Base-by-base conservation (phyloP, 1,139 yeast species). In the Taphrina wiesneri region DNA sequence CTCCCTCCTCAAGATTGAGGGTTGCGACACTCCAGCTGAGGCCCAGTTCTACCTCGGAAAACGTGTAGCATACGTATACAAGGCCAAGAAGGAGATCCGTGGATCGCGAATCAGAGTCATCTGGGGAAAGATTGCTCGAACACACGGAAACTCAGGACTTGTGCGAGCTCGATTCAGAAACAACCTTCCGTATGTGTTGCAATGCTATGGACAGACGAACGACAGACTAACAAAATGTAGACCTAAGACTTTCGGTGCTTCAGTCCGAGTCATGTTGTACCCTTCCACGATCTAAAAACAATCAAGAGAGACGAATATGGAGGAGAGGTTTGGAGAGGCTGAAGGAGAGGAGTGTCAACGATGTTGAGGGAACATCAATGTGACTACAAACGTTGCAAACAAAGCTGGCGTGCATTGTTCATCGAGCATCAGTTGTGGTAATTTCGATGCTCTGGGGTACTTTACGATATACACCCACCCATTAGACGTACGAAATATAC, bases 1-100 rank as follows among this genome's bases (percentile, higher is more conserved):
- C 78, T 93, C 99, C 74, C 86, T 93, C 83, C 85, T 93, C 81
- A 90, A 92, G 86, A 87, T 93, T 79, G 81, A 93, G 85, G 97
- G 96, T 83, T 98, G 93, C 77, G 81, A 86, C 75, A 81, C 84
- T 80, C 85, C 96, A 77, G 86, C 89, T 80, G 99, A 92, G 73
- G 97, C 99, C 77, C 88, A 90, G 84, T 93, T 93, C 86, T 93
- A 93, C 95, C 87, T 93, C 78, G 99, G 99, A 84, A 93, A 93
- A 90, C 90, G 97, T 82, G 88, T 93, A 76, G 99, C 99, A 77
- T 93, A 90, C 86, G 98, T 93, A 77, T 93, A 93, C 97, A 90
- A 96, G 85, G 97, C 96, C 80, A 83, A 89, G 78, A 93, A 92
- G 86, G 98, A 92, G 85, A 83, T 91, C 78, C 90, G 96, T 86